Conservation (phyloP, 108 stramenopile genomes). For the Nannochloropsis granulata region DNA sequence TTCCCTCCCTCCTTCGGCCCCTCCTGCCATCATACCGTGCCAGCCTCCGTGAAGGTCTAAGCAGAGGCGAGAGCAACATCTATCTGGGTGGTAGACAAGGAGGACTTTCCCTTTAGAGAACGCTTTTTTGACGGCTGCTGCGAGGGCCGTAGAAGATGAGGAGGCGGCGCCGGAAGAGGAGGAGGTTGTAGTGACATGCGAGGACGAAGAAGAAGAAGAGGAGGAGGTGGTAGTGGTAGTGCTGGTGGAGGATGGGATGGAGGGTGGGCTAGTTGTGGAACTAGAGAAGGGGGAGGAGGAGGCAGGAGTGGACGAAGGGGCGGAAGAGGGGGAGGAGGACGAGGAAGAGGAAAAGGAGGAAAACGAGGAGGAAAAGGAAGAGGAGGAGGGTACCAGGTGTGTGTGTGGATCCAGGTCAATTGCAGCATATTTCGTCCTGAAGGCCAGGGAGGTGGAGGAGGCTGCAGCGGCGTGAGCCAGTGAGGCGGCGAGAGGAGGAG, state of each 20-base stretch:
- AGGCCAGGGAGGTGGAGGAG: background rate
- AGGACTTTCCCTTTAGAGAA: background rate
- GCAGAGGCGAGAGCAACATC: background rate
- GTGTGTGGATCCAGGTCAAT: background rate
- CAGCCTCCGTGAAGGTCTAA: background rate
- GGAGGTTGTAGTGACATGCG: too few relatives aligned
- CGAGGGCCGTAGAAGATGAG: too few relatives aligned
- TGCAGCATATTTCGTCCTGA: background rate
- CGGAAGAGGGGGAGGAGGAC: background rate
- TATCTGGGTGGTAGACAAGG: background rate
- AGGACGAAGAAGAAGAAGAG: background rate
- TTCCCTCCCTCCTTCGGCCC: background rate
- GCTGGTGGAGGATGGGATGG: background rate
- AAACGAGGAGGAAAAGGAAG: background rate
- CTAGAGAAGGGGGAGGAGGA: background rate
- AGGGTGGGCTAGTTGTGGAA: background rate
- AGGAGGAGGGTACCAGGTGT: background rate
- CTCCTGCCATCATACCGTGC: background rate
- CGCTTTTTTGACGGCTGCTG: background rate
- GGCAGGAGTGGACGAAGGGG: background rate
- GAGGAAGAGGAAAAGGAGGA: background rate
- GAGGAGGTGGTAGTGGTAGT: background rate
- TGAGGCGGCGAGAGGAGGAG: background rate
- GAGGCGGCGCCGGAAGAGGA: background rate
- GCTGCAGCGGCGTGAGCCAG: background rate